Evolutionary conservation across 768 basidiomycete genomes (phyloP).

Genomic region (Leccinum imitatum): DNA sequence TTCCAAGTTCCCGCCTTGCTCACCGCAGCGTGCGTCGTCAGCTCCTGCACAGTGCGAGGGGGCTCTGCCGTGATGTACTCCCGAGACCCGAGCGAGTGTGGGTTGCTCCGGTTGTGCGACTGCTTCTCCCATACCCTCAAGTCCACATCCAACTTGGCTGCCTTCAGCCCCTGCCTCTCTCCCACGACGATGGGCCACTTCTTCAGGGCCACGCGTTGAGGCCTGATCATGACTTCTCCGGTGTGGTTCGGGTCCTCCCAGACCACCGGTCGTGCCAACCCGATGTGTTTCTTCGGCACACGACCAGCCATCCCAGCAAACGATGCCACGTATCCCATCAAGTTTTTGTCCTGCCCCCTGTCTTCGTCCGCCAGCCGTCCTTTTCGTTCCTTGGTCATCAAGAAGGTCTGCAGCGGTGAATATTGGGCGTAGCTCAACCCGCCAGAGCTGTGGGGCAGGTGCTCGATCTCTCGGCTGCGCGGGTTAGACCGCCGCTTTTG

Average conservation of each 20-base stretch:
- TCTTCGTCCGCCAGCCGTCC: conserved; percentile 53
- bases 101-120: conserved; percentile 41
- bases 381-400: conserved; percentile 51
- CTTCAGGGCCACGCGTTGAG: conserved; percentile 29
- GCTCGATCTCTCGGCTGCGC: conserved; percentile 46
- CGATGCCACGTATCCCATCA: conserved; percentile 27
- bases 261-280: conserved; percentile 18
- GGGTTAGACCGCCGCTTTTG: conserved; percentile 26
- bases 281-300: conserved; percentile 21
- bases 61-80: conserved; percentile 44
- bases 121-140: conserved; percentile 31
- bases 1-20: conserved; percentile 3
- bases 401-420: conserved; percentile 51
- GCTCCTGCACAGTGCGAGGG: conserved; percentile 19
- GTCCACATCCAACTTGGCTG: conserved; percentile 32
- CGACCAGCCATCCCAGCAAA: conserved; percentile 32
- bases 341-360: conserved; percentile 11
- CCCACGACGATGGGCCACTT: conserved; percentile 49
- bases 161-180: conserved; percentile 39
- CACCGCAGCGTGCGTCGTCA: conserved; percentile 16
- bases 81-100: conserved; percentile 47
- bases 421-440: conserved; percentile 61
- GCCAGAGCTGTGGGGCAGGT: conserved; percentile 61
- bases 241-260: conserved; percentile 32
- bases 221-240: conserved; percentile 33